Conservation (phyloP, 305 asterid genomes). For the Striga hermonthica region DNA sequence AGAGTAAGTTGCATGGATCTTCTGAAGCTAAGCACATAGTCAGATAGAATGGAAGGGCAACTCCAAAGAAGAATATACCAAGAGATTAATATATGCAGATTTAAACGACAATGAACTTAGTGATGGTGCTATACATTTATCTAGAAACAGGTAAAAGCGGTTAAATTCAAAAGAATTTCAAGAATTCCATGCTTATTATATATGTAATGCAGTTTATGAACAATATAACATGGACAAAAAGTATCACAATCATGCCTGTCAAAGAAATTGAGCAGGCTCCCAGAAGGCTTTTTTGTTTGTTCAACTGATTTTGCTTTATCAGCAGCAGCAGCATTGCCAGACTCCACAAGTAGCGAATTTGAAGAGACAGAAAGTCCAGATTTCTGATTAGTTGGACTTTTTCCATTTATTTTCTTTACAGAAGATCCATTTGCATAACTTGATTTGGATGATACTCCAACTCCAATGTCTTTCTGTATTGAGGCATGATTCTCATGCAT, state of each 20-base stretch:
- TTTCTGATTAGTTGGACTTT: constrained; percentile 37
- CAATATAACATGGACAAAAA: constrained; percentile 21
- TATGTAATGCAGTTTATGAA: constrained; percentile 20
- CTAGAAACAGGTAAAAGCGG: neutral
- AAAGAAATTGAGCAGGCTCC: constrained; percentile 54
- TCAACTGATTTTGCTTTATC: constrained; percentile 41
- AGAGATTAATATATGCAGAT: neutral
- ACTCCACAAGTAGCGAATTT: constrained; percentile 33
- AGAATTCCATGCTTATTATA: constrained; percentile 11
- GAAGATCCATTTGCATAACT: constrained; percentile 35
- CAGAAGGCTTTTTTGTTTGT: constrained; percentile 51
- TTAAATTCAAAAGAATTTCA: neutral
- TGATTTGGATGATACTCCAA: constrained; percentile 39
- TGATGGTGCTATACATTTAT: neutral
- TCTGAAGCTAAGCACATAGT: neutral
- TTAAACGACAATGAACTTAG: neutral
- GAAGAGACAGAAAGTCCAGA: constrained; percentile 34
- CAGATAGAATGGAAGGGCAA: neutral
- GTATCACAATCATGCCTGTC: constrained; percentile 49
- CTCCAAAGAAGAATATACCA: neutral
- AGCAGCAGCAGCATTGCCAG: constrained; percentile 37
- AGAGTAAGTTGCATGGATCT: neutral
- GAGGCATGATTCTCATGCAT: constrained; percentile 38
- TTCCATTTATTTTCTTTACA: constrained; percentile 36
- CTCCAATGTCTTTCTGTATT: constrained; percentile 38